Percentiles rank a stretch among this genome's conserved stretches.
These are phyloP conservation scores for Penicillium sp. DNA, from an alignment of 2,329 filamentous ascomycete genomes.

Conservation along the genomic window DNA sequence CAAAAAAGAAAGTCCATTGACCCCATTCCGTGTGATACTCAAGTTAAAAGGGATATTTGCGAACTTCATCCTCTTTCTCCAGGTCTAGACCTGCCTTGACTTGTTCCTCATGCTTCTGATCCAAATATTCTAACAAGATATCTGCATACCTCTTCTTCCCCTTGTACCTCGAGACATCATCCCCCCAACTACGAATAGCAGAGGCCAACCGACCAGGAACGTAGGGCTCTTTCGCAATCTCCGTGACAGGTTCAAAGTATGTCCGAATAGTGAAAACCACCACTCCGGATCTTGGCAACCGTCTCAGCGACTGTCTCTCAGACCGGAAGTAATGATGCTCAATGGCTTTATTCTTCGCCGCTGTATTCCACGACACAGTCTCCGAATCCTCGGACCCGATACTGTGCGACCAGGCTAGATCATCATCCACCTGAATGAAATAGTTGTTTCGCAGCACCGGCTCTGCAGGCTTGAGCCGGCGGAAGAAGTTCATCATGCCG, in stretches of 20 bases:
- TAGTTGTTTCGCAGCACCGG: slow-evolving; percentile 71
- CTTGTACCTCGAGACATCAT: slow-evolving; percentile 71
- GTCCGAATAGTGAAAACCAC: slow-evolving; percentile 73
- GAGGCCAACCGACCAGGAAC: slow-evolving; percentile 73
- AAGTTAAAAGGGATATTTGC: slow-evolving; percentile 54
- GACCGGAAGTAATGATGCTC: slow-evolving; percentile 70
- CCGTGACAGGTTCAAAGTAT: slow-evolving; percentile 67
- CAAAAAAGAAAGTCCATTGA: background rate
- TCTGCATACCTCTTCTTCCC: slow-evolving; percentile 67
- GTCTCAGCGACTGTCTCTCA: slow-evolving; percentile 64
- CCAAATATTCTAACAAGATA: slow-evolving; percentile 69
- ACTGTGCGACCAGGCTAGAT: slow-evolving; percentile 66
- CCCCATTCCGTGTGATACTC: too few relatives aligned
- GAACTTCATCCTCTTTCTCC: slow-evolving; percentile 53
- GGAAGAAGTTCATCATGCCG: slow-evolving; percentile 78
- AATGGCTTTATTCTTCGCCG: slow-evolving; percentile 66
- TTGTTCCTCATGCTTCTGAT: slow-evolving; percentile 68
- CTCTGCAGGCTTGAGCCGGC: slow-evolving; percentile 61
- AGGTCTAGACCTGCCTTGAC: slow-evolving; percentile 59
- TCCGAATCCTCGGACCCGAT: slow-evolving; percentile 67
- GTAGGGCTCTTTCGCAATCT: slow-evolving; percentile 64
- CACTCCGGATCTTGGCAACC: slow-evolving; percentile 54
- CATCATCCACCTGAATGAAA: slow-evolving; percentile 79
- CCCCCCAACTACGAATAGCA: slow-evolving; percentile 73
- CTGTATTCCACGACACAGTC: slow-evolving; percentile 65